Evolutionary conservation across 768 basidiomycete genomes (phyloP).

Genomic region (Lactarius psammicola): DNA sequence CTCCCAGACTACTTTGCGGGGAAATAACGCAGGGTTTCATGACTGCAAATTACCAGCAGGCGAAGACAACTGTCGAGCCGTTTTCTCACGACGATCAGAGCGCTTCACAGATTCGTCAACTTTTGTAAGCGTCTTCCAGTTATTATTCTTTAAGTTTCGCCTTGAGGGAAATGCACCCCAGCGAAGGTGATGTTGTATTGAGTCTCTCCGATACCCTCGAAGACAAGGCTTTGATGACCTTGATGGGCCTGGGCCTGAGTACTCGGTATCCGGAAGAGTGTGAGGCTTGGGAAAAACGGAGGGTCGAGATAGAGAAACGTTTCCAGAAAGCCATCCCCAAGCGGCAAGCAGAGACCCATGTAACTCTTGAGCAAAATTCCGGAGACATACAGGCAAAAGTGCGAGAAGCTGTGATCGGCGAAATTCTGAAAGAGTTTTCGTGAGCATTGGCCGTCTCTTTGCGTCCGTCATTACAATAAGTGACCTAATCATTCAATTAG

Average conservation of each 20-base stretch:
- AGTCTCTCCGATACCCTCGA: background rate
- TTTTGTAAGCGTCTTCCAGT: background rate
- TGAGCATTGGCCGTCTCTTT: background rate
- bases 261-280: background rate
- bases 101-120: background rate
- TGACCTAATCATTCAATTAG: background rate
- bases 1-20: background rate
- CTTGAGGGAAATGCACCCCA: background rate
- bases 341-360: background rate
- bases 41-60: background rate
- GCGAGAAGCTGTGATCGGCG: background rate
- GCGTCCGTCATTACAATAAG: background rate
- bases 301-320: background rate
- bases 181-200: background rate
- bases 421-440: background rate
- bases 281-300: background rate
- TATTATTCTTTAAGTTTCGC: background rate
- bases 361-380: background rate
- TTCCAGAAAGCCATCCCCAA: background rate
- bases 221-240: background rate
- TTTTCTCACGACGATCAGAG: background rate
- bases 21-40: slow-evolving; percentile 8
- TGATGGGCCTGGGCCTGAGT: background rate
- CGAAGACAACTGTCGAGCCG: background rate
- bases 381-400: background rate